Base-by-base conservation (phyloP, 129 eudicot genomes). In the Chrysanthemum lavandulifolium region DNA sequence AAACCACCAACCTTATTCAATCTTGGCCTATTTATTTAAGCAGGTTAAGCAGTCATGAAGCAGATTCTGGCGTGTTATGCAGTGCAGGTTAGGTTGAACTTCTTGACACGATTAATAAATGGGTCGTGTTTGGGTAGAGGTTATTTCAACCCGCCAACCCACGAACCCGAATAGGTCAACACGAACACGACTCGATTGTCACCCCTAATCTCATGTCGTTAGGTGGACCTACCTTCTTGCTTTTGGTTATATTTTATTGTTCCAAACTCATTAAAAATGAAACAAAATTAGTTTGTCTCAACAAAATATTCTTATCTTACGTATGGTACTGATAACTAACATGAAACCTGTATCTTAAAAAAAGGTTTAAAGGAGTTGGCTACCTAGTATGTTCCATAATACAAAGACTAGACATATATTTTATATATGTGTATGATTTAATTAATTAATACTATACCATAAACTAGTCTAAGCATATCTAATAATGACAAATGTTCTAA, bases 211-310 rank as follows among this genome's bases (percentile, higher is more conserved):
- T 18, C 56, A 71, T 40, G 75, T 72, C 45, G 76, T 45, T 59
- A 58, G 65, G 65, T 74, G 64, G 54, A 74, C 27, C 49, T 31
- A 47, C 78, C 55, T 50, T 1, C 64, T 21, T 65, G 31, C 56
- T 19, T 51, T 53, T 2, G 13, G 43, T 63, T 61, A 71, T 51
- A 33, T 8, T 54, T 64, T 65, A 6, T 48, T 63, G 55, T 61
- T 52, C 65, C 50, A 36, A 5, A 52, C 49, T 43, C 29, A 18
- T 47, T 10, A 48, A 64, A 13, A 36, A 62, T 23, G 10, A 55
- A 23, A 72, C 73, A 45, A 23, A 55, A 71, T 25, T 23, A 43
- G 45, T 50, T 31, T 45, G 73, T 55, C 77, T 56, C 10, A 1
- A 51, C 48, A 4, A 40, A 21, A 67, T 67, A 62, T 52, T 43